Conservation (phyloP, 345 rosid genomes). For the Hypericum androsaemum region DNA sequence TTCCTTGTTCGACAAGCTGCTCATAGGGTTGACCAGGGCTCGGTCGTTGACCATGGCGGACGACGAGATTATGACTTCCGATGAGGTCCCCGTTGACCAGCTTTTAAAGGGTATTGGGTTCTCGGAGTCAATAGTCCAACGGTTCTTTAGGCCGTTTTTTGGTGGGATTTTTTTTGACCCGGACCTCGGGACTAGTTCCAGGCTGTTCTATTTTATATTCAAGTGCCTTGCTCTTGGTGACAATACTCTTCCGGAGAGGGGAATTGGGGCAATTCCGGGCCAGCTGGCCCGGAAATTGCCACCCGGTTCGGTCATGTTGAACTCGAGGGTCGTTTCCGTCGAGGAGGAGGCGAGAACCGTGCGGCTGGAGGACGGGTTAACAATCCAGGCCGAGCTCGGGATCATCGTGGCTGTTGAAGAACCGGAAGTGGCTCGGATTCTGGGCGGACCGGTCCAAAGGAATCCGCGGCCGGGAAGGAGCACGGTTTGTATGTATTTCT, state of each 20-base stretch:
- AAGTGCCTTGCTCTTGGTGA: constrained; percentile 89
- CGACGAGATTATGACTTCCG: constrained; percentile 35
- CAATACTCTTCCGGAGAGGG: constrained; percentile 69
- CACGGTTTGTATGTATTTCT: constrained; percentile 70
- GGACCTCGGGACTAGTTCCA: constrained; percentile 70
- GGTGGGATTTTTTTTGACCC: constrained; percentile 86
- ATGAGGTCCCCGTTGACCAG: constrained; percentile 47
- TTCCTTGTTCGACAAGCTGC: constrained; percentile 56
- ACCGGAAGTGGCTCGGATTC: constrained; percentile 49
- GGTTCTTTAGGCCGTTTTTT: constrained; percentile 77
- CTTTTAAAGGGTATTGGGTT: constrained; percentile 50
- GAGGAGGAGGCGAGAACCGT: constrained; percentile 32
- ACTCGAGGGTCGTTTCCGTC: constrained; percentile 46
- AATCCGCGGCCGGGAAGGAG: constrained; percentile 37
- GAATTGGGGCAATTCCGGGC: constrained; percentile 65
- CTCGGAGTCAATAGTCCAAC: constrained; percentile 43
- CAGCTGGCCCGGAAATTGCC: constrained; percentile 60
- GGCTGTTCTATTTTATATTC: constrained; percentile 74
- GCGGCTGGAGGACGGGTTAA: constrained; percentile 42
- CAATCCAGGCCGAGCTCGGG: constrained; percentile 46
- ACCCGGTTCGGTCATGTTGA: constrained; percentile 34
- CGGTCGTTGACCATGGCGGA: constrained; percentile 46
- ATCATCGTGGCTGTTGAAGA: constrained; percentile 78
- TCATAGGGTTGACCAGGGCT: constrained; percentile 60
- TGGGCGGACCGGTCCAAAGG: constrained; percentile 30